Evolutionary conservation across 2,329 filamentous ascomycete species (phyloP).

Genomic region (Phyllosticta citribraziliensis): DNA sequence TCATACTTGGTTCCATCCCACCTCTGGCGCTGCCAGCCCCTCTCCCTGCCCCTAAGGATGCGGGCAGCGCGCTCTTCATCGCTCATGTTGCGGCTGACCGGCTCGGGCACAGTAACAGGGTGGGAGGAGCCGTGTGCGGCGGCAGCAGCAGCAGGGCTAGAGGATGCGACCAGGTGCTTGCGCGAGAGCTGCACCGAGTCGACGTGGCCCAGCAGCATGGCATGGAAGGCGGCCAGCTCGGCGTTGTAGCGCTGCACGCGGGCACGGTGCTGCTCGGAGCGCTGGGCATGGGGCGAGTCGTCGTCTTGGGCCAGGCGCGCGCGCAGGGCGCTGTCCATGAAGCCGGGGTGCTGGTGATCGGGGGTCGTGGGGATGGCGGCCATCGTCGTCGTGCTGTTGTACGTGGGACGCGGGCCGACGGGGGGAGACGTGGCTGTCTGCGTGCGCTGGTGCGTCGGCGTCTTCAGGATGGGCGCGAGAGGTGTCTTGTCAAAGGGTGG

Average conservation of each 20-base stretch:
- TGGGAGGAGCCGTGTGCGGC: not conserved
- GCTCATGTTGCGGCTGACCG: conserved; percentile 3
- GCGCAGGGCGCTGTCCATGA: not conserved
- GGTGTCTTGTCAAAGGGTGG: not conserved
- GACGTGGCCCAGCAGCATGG: conserved; percentile 22
- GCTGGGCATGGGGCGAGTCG: conserved; percentile 7
- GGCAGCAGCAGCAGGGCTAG: not conserved
- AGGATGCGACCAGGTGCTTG: not conserved
- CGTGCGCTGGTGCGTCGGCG: not conserved
- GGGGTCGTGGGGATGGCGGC: not conserved
- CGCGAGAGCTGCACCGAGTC: conserved; percentile 14
- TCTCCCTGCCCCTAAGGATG: not conserved
- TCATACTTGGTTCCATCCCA: conserved; percentile 6
- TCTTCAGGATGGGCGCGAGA: not conserved
- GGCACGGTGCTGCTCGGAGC: conserved; percentile 1
- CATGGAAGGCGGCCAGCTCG: conserved; percentile 19
- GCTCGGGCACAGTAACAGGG: not conserved
- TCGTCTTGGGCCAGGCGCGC: not conserved
- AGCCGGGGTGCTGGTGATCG: not conserved
- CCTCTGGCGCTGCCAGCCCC: conserved; percentile 7
- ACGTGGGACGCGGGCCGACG: not conserved
- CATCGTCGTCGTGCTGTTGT: not conserved
- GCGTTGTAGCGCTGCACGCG: conserved; percentile 15
- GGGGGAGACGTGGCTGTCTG: not conserved
- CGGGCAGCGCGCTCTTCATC: not conserved